A percentile compares a stretch with the other conserved stretches of the same genome.
Evolutionary conservation across 2,329 filamentous ascomycete species (phyloP).

Genomic region (Epichloe coenophiala): DNA sequence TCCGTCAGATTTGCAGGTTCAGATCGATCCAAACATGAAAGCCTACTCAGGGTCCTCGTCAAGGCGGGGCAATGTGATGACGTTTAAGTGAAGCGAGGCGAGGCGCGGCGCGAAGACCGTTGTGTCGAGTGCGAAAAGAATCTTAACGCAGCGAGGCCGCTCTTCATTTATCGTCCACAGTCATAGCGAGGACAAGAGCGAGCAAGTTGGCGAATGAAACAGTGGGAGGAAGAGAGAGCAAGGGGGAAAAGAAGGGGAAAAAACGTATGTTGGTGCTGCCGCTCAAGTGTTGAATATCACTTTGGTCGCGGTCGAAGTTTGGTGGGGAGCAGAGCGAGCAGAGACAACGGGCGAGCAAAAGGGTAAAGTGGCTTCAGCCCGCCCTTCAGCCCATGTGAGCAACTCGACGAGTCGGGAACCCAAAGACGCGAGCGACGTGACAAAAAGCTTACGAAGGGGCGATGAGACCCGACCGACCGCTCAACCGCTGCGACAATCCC

Average conservation of each 20-base stretch:
- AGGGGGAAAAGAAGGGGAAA: too few relatives aligned
- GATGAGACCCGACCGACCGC: background rate
- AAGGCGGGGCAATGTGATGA: background rate
- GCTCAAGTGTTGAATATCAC: background rate
- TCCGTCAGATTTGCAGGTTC: background rate
- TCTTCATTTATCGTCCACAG: background rate
- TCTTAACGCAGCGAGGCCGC: background rate
- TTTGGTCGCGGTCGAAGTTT: background rate
- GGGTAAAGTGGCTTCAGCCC: background rate
- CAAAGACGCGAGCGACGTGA: background rate
- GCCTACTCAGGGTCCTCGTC: background rate
- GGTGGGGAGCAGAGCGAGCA: too few relatives aligned
- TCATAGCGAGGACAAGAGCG: constrained; percentile 1
- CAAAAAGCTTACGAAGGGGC: background rate
- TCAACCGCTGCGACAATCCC: background rate
- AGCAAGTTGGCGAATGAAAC: background rate
- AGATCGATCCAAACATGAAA: background rate
- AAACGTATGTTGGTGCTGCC: background rate
- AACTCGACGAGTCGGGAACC: too few relatives aligned
- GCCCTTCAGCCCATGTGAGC: background rate
- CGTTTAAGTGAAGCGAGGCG: background rate
- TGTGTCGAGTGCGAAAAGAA: background rate
- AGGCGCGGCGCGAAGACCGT: background rate
- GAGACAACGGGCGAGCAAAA: too few relatives aligned
- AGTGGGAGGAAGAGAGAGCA: background rate